Base-by-base conservation (phyloP, 495 filamentous ascomycete species). In the Zalerion maritima region DNA sequence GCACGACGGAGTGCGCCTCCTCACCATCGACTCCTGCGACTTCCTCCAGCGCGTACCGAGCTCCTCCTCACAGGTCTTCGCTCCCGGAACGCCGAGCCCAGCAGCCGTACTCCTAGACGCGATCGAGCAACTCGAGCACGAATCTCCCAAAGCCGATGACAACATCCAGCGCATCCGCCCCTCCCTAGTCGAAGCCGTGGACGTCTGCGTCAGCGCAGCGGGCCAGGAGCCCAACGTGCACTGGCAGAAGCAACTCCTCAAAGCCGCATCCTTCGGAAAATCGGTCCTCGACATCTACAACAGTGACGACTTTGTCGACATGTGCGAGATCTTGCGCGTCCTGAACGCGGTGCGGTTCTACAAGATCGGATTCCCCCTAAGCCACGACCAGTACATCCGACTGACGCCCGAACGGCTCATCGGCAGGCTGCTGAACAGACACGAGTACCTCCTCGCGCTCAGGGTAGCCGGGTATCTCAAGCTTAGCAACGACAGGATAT, bases 251-350 rank as follows among this genome's bases (percentile, higher is more conserved):
- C 78, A 89, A 37, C 60, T 97, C 3, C 64, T 97, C 10, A 92
- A 91, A 49, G 89, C 91, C 3, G 89, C 89, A 0, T 93, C 84
- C 0, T 94, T 94, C 50, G 89, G 89, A 8, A 97, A 97, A 50
- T 96, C 89, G 0, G 87, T 94, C 0, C 67, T 94, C 2, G 89
- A 94, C 40, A 71, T 96, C 17, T 97, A 96, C 55, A 91, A 81
- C 52, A 91, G 81, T 45, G 89, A 97, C 39, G 87, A 96, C 33
- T 97, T 96, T 50, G 91, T 97, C 16, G 85, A 94, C 34, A 94
- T 94, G 82, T 93, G 82, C 39, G 89, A 97, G 52, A 86, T 78
- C 7, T 56, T 96, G 11, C 76, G 89, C 26, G 84, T 97, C 3
- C 64, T 97, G 18, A 94, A 92, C 44, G 87, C 91, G 10, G 75